phyloP scores from a whole-genome alignment of 176 grass and related monocot species.

The Zea mays region Zm-B73-REFERENCE-NAM-5.0 NC_050102.1:149181001-149181500 shows the following conservation, averaged over 20 bases:
- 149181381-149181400: conserved; percentile 26
- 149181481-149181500: not conserved
- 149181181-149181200: conserved; percentile 2
- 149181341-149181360: not conserved
- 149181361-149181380: conserved; percentile 19
- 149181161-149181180: too few species aligned
- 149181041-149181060: not conserved
- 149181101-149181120: not conserved
- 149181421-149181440: not conserved
- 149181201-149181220: too few species aligned
- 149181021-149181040: not conserved
- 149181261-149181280: too few species aligned
- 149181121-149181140: not conserved
- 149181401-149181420: not conserved
- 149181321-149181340: not conserved
- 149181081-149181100: not conserved
- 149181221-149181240: too few species aligned
- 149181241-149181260: too few species aligned
- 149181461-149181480: not conserved
- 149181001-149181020: not conserved
- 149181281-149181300: too few species aligned
- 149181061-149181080: conserved; percentile 10
- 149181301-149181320: too few species aligned
- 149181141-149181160: not conserved
- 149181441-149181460: conserved; percentile 9